Evolutionary conservation across 1,284 basidiomycete species (phyloP).

Genomic region (Pisolithus thermaeus): DNA sequence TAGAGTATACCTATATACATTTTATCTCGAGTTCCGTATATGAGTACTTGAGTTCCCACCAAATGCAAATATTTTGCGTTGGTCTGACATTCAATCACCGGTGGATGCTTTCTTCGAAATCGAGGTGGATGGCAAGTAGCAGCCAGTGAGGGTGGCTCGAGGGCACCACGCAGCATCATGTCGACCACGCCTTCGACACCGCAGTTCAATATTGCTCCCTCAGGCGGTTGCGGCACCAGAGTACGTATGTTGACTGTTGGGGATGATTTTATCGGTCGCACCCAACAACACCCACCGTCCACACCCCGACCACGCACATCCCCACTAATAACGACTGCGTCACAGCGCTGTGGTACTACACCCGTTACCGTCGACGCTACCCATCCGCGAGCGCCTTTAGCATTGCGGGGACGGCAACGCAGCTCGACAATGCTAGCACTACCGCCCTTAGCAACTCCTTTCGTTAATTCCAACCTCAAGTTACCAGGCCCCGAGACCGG

Average conservation of each 20-base stretch:
- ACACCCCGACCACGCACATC: slow-evolving; percentile 16
- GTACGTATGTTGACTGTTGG: neutral
- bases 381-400: neutral
- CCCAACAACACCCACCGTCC: slow-evolving; percentile 8
- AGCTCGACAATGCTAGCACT: neutral
- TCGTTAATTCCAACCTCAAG: slow-evolving; percentile 4
- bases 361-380: neutral
- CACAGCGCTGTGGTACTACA: neutral
- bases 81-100: neutral
- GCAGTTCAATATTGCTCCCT: slow-evolving; percentile 7
- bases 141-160: neutral
- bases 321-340: neutral
- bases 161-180: slow-evolving; percentile 23
- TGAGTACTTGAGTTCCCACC: too few species aligned
- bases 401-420: slow-evolving; percentile 3
- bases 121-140: neutral
- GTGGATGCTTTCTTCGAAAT: neutral
- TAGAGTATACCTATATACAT: slow-evolving; percentile 14
- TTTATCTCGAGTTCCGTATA: too few species aligned
- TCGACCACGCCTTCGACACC: slow-evolving; percentile 26
- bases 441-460: slow-evolving; percentile 3
- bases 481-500: slow-evolving; percentile 18
- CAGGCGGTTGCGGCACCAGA: neutral
- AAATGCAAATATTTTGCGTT: neutral
- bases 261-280: neutral